Conservation (phyloP, 2,329 filamentous ascomycete genomes). For the Fonsecaea nubica region DNA sequence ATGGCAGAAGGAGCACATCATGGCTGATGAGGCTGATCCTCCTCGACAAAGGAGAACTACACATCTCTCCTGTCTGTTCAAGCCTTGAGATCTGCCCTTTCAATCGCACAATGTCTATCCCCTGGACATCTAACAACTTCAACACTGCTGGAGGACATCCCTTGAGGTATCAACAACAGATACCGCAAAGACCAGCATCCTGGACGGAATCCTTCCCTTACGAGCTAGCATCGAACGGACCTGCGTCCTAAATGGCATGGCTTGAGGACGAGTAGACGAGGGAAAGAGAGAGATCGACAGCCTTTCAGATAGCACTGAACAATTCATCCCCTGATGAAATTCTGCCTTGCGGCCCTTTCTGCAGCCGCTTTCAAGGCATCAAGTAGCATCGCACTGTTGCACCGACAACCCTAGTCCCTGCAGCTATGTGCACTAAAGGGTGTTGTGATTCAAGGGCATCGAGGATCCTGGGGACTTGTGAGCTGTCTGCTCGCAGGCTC, state of each 20-base stretch:
- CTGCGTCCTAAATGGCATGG: not conserved
- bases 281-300: not conserved
- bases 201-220: not conserved
- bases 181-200: no score
- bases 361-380: not conserved
- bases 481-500: not conserved
- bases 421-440: not conserved
- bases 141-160: no score
- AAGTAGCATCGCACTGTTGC: not conserved
- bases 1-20: no score
- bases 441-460: not conserved
- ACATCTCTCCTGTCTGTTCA: no score
- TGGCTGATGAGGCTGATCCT: no score
- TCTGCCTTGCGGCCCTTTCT: not conserved
- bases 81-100: no score
- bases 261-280: no score
- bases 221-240: not conserved
- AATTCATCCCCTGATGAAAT: not conserved
- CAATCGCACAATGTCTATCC: no score
- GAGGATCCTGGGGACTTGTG: not conserved
- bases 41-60: no score
- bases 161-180: no score
- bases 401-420: not conserved
- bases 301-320: not conserved
- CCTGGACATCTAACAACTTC: no score